These are phyloP conservation scores for Dillenia suffruticosa DNA, from an alignment of 164 flowering plant genomes.

Conservation along the genomic window DNA sequence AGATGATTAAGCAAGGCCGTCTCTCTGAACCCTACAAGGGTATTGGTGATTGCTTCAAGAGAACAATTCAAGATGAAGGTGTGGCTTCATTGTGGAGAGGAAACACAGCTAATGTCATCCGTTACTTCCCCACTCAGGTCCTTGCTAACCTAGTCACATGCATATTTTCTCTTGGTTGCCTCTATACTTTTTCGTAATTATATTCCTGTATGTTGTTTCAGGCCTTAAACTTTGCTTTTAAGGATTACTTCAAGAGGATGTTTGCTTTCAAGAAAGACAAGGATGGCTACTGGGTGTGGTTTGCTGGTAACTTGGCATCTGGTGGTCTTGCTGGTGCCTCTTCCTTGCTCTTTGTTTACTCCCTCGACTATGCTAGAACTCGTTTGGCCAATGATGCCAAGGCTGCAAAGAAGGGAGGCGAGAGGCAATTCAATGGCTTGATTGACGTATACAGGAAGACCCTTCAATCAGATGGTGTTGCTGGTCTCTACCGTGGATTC, in stretches of 20 bases:
- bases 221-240: constrained; percentile 92
- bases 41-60: constrained; percentile 68
- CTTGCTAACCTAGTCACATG: background rate
- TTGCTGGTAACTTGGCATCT: constrained; percentile 82
- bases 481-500: constrained; percentile 90
- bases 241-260: constrained; percentile 83
- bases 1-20: constrained; percentile 74
- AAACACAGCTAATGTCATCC: constrained; percentile 84
- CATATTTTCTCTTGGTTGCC: background rate
- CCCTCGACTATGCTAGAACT: constrained; percentile 77
- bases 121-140: constrained; percentile 95
- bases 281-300: constrained; percentile 87
- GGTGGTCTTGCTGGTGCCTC: constrained; percentile 96
- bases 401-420: constrained; percentile 85
- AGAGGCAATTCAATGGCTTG: constrained; percentile 76
- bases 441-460: constrained; percentile 81
- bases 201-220: constrained; percentile 17
- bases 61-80: constrained; percentile 75
- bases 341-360: constrained; percentile 72
- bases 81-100: constrained; percentile 71
- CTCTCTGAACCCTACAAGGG: constrained; percentile 87
- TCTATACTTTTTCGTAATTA: background rate
- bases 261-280: constrained; percentile 83
- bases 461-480: constrained; percentile 66
- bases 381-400: constrained; percentile 83